Conservation (phyloP, 257 asterid species). For the Solanum chilense region DNA sequence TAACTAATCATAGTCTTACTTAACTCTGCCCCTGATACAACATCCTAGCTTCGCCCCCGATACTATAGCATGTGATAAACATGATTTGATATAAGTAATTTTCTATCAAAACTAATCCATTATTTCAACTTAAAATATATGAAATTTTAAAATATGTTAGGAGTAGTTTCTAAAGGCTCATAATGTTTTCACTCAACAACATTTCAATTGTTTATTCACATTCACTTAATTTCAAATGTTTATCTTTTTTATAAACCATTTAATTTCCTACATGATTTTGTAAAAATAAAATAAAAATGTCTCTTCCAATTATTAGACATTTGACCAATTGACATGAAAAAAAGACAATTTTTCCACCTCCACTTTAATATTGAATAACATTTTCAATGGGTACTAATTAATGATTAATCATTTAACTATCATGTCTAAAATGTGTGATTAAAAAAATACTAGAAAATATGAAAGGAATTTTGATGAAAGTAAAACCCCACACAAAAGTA, state of each 20-base stretch:
- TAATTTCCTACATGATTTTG: neutral
- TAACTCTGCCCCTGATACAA: neutral
- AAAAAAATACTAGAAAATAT: neutral
- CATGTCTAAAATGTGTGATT: neutral
- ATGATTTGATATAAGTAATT: neutral
- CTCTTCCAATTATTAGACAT: neutral
- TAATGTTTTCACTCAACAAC: neutral
- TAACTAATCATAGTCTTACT: neutral
- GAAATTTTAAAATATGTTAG: neutral
- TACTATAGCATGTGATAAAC: too few species aligned
- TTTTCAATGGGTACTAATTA: neutral
- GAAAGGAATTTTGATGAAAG: neutral
- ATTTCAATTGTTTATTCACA: neutral
- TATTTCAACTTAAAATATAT: neutral
- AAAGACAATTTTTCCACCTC: neutral
- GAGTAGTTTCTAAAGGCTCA: neutral
- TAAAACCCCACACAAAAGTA: neutral
- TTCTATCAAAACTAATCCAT: too few species aligned
- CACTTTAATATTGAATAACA: neutral
- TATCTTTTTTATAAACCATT: neutral
- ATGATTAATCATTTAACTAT: neutral
- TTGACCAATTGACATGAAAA: neutral
- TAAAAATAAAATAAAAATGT: neutral
- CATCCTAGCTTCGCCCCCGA: neutral
- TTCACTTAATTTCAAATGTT: neutral